These are phyloP conservation scores for Afroboletus lepidellus DNA, from an alignment of 1,284 basidiomycete species.

Conservation along the genomic window DNA sequence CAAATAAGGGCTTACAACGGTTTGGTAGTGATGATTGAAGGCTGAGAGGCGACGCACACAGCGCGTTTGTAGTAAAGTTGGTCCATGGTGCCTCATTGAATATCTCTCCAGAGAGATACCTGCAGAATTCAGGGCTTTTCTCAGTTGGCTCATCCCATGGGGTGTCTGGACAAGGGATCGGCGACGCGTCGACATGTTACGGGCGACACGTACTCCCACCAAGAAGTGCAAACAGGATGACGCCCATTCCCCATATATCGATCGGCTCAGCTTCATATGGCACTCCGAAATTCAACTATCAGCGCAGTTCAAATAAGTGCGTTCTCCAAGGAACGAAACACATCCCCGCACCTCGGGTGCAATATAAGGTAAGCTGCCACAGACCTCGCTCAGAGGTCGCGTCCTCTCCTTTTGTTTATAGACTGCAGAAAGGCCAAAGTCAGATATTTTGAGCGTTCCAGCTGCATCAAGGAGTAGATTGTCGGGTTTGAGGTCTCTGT, in stretches of 20 bases:
- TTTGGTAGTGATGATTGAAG: not conserved
- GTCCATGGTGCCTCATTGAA: conserved; percentile 84
- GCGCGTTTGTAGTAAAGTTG: conserved; percentile 57
- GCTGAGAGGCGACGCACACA: conserved; percentile 47
- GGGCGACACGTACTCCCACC: conserved; percentile 74
- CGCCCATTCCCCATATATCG: conserved; percentile 94
- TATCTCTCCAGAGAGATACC: conserved; percentile 76
- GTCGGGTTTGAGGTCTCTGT: conserved; percentile 96
- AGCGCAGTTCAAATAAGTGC: not conserved
- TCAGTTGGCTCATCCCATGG: conserved; percentile 96
- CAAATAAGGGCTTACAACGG: conserved; percentile 59
- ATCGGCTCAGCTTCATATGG: conserved; percentile 90
- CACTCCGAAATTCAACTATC: conserved; percentile 48
- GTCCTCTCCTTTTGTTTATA: conserved; percentile 87
- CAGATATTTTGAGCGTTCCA: conserved; percentile 86
- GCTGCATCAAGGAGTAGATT: conserved; percentile 84
- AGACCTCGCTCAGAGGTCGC: conserved; percentile 71
- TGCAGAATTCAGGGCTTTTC: conserved; percentile 75
- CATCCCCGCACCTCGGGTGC: conserved; percentile 75
- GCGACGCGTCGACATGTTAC: not conserved
- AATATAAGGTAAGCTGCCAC: conserved; percentile 94
- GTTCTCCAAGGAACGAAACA: not conserved
- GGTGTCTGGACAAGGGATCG: conserved; percentile 61
- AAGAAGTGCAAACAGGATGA: conserved; percentile 93
- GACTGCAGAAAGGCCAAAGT: conserved; percentile 93